Conservation (phyloP, 2,329 filamentous ascomycete species). For the Hymenoscyphus salicellus region DNA sequence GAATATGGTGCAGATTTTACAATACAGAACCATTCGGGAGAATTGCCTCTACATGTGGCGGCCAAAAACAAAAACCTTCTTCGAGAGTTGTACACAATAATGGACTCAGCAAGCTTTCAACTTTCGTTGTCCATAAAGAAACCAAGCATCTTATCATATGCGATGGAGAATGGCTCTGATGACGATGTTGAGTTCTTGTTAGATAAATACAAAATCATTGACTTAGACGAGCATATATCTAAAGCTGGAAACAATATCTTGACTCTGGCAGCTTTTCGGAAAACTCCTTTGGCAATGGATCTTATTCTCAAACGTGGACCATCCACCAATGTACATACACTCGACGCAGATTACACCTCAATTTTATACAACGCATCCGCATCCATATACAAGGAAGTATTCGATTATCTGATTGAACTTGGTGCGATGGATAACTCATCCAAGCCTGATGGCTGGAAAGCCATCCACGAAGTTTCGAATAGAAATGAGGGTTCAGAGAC, state of each 20-base stretch:
- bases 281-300: neutral
- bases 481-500: no score
- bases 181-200: neutral
- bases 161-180: neutral
- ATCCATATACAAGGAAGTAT: neutral
- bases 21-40: neutral
- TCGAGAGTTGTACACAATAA: neutral
- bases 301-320: neutral
- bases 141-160: neutral
- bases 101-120: neutral
- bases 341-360: neutral
- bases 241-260: neutral
- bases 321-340: neutral
- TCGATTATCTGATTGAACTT: neutral
- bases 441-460: neutral
- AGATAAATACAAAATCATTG: neutral
- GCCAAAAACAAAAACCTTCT: neutral
- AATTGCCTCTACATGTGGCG: neutral
- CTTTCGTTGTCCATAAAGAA: neutral
- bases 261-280: neutral
- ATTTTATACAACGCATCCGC: neutral
- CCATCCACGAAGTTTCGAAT: neutral
- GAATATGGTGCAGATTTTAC: neutral
- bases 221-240: neutral
- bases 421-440: neutral